Evolutionary conservation across 352 stramenopile species (phyloP), one percentile per base, ranked within the genome.

Genomic region (Phytophthora idaei): DNA sequence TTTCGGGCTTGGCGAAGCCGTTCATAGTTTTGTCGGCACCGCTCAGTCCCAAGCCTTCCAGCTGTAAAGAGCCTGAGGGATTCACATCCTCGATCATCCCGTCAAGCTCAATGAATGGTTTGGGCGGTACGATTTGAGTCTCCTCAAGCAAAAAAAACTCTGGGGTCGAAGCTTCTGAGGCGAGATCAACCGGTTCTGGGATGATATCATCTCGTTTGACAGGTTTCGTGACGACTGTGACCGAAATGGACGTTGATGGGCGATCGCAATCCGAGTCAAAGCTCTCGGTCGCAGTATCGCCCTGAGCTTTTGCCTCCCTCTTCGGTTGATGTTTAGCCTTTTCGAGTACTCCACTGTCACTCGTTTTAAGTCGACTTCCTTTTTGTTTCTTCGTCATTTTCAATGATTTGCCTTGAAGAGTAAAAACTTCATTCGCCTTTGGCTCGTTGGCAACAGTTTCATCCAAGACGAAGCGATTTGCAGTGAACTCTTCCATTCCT

Each of bases 71-170:
- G 36, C 29, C 14, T 10, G 46, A 29, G 8, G 31, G 17, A 27
- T 25, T 3, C 1, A 5, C 7, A 17, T 53, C 9, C 7, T 54
- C 21, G 1, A 46, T 61, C 10, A 42, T 6, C 6, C 8, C 27
- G 15, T 75, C 55, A 15, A 71, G 27, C n/a, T 61, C 72, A 15
- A 71, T 42, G 42, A 66, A 71, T 29, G 62, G 52, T 2, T 67
- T 71, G 1, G 67, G 46, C 7, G 52, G 39, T 11, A 46, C 5
- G 1, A 49, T 3, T 27, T 0, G 7, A 50, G 17, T 1, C 1
- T 59, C 64, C 8, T 61, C 15, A n/a, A 36, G 11, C 15, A 36
- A 4, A 29, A 12, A 2, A 5, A 50, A 39, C 27, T 59, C 54
- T 11, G 25, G 4, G 5, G 15, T 27, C 5, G 36, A 17, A 3